A percentile compares a stretch with the other conserved stretches of the same genome.
phyloP scores from a whole-genome alignment of 2,329 filamentous ascomycete species.

The Neonectria ditissima region DNA sequence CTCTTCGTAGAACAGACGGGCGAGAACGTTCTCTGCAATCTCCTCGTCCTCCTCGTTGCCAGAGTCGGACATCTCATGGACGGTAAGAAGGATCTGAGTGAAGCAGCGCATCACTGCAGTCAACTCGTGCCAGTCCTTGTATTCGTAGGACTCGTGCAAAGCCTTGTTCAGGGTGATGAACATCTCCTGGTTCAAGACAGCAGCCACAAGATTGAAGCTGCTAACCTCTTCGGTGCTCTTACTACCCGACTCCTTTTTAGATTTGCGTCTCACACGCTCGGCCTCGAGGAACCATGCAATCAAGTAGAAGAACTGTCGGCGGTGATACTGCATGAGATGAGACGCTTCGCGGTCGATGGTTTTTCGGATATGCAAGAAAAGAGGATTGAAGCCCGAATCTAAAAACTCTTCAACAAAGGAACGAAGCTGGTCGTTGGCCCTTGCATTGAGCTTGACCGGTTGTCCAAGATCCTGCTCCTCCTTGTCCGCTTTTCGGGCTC shows the following conservation, averaged over 20 bases:
- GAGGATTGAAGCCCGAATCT: conserved; percentile 93
- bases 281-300: conserved; percentile 93
- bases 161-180: conserved; percentile 88
- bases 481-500: conserved; percentile 69
- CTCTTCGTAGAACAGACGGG: conserved; percentile 98
- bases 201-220: conserved; percentile 87
- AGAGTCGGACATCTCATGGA: conserved; percentile 91
- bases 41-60: conserved; percentile 93
- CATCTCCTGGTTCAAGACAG: conserved; percentile 92
- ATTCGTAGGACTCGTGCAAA: conserved; percentile 82
- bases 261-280: conserved; percentile 77
- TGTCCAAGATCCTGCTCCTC: conserved; percentile 82
- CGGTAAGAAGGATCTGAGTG: conserved; percentile 90
- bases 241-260: conserved; percentile 65
- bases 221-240: conserved; percentile 67
- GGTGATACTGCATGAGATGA: conserved; percentile 81
- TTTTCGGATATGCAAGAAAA: conserved; percentile 86
- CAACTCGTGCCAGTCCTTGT: conserved; percentile 88
- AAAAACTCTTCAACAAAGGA: conserved; percentile 92
- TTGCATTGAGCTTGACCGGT: conserved; percentile 74
- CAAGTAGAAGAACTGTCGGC: conserved; percentile 90
- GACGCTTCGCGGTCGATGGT: conserved; percentile 91
- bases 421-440: conserved; percentile 81
- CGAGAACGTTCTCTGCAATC: conserved; percentile 97
- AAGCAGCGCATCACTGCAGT: conserved; percentile 93